These are phyloP conservation scores for Fomitopsis schrenkii DNA, from an alignment of 1,284 basidiomycete species.

Conservation along the genomic window DNA sequence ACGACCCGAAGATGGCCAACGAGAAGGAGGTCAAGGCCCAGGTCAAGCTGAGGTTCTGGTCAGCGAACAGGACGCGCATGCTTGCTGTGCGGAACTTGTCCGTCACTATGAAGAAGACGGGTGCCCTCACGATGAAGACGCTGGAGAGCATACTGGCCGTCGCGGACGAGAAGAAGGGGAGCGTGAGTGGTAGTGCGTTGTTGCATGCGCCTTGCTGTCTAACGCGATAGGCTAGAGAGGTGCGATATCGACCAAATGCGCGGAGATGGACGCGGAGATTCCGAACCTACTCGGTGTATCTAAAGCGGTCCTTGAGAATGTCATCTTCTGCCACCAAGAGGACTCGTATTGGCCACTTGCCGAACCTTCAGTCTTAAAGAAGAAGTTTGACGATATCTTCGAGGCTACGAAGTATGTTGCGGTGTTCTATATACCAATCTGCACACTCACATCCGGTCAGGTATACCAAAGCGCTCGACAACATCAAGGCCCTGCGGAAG, in stretches of 20 bases:
- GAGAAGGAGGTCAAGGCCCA: conserved; percentile 99
- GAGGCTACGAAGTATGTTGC: conserved; percentile 85
- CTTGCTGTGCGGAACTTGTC: conserved; percentile 92
- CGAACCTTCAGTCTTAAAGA: conserved; percentile 90
- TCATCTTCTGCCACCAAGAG: conserved; percentile 99
- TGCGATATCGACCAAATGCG: conserved; percentile 92
- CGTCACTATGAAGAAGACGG: conserved; percentile 89
- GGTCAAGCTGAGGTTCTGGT: conserved; percentile 91
- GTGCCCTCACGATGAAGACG: conserved; percentile 94
- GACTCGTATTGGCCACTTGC: conserved; percentile 98
- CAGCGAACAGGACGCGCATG: conserved; percentile 87
- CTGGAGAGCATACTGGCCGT: conserved; percentile 87
- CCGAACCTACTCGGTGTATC: conserved; percentile 93
- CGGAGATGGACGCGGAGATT: conserved; percentile 94
- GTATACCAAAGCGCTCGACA: conserved; percentile 95
- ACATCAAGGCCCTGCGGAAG: conserved; percentile 87
- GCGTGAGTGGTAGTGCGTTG: conserved; percentile 45
- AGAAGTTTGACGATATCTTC: conserved; percentile 99
- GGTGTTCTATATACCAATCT: conserved; percentile 1
- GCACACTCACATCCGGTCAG: conserved; percentile 35
- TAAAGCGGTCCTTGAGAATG: conserved; percentile 95
- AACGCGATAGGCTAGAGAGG: conserved; percentile 53
- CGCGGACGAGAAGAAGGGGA: conserved; percentile 70
- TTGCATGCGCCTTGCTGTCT: too few species aligned
- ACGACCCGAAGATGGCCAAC: conserved; percentile 98